phyloP scores from a whole-genome alignment of 345 rosid species.

The Acer campestre region DNA sequence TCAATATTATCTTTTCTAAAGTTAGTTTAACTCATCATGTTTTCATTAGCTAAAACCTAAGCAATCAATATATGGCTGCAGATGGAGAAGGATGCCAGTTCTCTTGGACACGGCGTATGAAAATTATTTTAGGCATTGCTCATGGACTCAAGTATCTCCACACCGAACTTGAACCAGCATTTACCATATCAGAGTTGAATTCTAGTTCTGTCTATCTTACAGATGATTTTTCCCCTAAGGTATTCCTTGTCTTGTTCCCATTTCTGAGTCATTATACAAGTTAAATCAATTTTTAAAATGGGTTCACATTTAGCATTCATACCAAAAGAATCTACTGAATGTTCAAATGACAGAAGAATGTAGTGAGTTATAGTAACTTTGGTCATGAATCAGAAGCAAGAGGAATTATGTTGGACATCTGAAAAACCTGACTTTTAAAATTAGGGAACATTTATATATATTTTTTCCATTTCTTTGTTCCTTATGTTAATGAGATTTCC shows the following conservation, averaged over 20 bases:
- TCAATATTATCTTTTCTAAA: slow-evolving; percentile 16
- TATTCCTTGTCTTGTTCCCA: slow-evolving; percentile 19
- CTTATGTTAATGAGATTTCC: not conserved
- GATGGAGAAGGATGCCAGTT: slow-evolving; percentile 91
- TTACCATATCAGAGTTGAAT: slow-evolving; percentile 87
- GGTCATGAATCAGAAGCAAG: not conserved
- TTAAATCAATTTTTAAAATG: not conserved
- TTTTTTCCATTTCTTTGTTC: not conserved
- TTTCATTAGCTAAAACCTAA: slow-evolving; percentile 18
- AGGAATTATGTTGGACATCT: not conserved
- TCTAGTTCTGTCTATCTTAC: slow-evolving; percentile 93
- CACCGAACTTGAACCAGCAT: slow-evolving; percentile 82
- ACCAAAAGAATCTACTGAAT: not conserved
- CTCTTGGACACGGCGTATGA: slow-evolving; percentile 94
- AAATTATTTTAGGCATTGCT: slow-evolving; percentile 78
- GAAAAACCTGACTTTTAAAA: not conserved
- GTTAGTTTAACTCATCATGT: slow-evolving; percentile 4
- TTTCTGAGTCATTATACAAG: not conserved
- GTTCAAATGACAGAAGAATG: not conserved
- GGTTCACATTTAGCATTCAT: slow-evolving; percentile 2
- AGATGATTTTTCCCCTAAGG: slow-evolving; percentile 97
- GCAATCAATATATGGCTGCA: slow-evolving; percentile 35
- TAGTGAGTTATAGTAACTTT: not conserved
- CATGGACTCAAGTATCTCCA: slow-evolving; percentile 92
- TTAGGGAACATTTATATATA: not conserved